A percentile compares a stretch with the other conserved stretches of the same genome.
These are phyloP conservation scores for Wallacemonas sp. DNA, from an alignment of 208 protist genomes.

Conservation along the genomic window DNA sequence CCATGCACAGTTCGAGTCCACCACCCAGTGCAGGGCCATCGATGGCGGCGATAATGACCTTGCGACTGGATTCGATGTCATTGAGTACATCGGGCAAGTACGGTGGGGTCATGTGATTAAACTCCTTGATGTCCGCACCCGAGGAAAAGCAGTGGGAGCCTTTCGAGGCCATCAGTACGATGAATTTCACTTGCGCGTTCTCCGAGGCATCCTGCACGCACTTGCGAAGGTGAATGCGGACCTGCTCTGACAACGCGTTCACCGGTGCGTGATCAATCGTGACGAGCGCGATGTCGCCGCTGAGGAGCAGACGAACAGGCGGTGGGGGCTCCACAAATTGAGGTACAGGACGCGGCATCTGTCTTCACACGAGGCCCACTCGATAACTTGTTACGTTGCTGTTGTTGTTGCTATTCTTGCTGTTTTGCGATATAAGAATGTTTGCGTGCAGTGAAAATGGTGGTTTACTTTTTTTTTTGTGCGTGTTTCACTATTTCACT, in stretches of 20 bases:
- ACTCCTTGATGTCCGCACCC: constrained; percentile 29
- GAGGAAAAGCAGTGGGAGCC: constrained; percentile 16
- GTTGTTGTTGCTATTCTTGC: no score
- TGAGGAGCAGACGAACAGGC: constrained; percentile 6
- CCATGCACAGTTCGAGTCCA: constrained; percentile 28
- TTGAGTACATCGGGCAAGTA: constrained; percentile 24
- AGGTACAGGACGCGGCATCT: not conserved
- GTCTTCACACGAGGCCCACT: no score
- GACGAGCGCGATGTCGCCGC: constrained; percentile 24
- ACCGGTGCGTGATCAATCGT: constrained; percentile 28
- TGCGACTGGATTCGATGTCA: constrained; percentile 16
- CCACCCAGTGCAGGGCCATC: constrained; percentile 31
- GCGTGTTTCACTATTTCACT: no score
- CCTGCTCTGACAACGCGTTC: constrained; percentile 16
- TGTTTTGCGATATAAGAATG: no score
- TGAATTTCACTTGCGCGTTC: constrained; percentile 16
- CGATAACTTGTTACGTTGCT: not conserved
- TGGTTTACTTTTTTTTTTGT: no score
- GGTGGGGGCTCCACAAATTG: not conserved
- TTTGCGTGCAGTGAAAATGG: no score
- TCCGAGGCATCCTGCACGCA: constrained; percentile 10
- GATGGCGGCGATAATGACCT: constrained; percentile 34
- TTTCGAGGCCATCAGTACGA: constrained; percentile 23
- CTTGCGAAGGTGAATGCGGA: constrained; percentile 6
- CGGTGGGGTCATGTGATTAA: not conserved